These are phyloP conservation scores for Cladosporium halotolerans DNA, from an alignment of 2,329 filamentous ascomycete genomes.

Conservation along the genomic window DNA sequence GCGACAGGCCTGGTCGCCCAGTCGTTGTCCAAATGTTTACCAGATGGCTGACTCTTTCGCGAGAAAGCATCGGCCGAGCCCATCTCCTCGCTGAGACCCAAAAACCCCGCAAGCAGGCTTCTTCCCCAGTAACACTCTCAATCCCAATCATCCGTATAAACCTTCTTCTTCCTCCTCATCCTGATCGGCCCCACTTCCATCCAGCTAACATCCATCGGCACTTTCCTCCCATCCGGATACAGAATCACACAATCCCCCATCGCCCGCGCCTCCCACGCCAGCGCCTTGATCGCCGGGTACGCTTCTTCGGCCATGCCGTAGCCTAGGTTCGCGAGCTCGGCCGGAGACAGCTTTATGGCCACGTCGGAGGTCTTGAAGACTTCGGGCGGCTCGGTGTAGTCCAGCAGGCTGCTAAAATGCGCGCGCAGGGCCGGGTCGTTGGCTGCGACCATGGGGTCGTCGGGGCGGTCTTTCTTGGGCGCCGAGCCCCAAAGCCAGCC, in stretches of 20 bases:
- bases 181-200: constrained; percentile 42
- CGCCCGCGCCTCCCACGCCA: constrained; percentile 41
- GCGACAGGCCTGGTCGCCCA: too few species aligned
- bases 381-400: constrained; percentile 36
- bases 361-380: constrained; percentile 48
- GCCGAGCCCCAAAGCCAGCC: neutral
- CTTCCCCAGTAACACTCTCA: neutral
- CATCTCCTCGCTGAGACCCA: too few species aligned
- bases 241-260: constrained; percentile 43
- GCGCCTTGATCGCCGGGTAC: constrained; percentile 39
- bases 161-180: constrained; percentile 26
- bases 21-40: too few species aligned
- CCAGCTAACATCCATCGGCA: constrained; percentile 29
- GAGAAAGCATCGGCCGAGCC: too few species aligned
- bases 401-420: constrained; percentile 24
- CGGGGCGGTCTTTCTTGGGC: constrained; percentile 6
- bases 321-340: constrained; percentile 33
- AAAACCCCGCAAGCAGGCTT: neutral
- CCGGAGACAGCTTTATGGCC: constrained; percentile 36
- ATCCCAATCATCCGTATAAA: constrained; percentile 5
- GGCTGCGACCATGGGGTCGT: constrained; percentile 22
- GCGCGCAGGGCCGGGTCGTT: constrained; percentile 21
- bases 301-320: constrained; percentile 40
- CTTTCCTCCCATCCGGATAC: constrained; percentile 38
- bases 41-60: too few species aligned